Base-by-base conservation (phyloP, 139 green algal species). In the Chlamydomonas urium region DNA sequence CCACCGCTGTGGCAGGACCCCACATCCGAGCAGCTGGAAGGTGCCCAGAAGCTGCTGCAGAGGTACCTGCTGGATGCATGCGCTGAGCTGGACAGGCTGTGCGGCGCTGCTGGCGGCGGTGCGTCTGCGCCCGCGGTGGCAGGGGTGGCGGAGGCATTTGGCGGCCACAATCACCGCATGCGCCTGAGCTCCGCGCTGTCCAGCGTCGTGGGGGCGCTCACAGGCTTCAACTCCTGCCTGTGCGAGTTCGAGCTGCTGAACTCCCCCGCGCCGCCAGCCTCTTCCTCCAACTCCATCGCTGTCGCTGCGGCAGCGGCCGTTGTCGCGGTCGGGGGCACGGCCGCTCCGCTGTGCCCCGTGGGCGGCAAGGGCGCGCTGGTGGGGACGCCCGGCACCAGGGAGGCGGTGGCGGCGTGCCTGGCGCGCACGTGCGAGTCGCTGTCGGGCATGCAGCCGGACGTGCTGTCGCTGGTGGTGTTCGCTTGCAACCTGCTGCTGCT, bases 201-300 rank as follows among this genome's bases (percentile, higher is more conserved):
- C 59, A 67, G 59, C n/a, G 32, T 79, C 2, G 21, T 33, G 2
- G 48, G 62, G 36, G 24, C 78, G 72, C 65, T 85, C 3, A 21
- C 17, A 3, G 4, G 56, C 62, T 31, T 68, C 3, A 73, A 77
- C 59, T 72, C 59, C 26, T 47, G 63, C 14, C 73, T 85, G n/a
- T 56, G 57, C 0, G 80, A 85, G 47, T 85, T 85, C 48, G 53
- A 74, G 0, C 65, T 65, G 29, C 4, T 19, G 10, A 24, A 50
- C 62, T 8, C 33, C 38, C 5, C 33, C 34, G 29, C 26, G 29
- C 14, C 53, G 47, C n/a, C n/a, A n/a, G n/a, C n/a, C n/a, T n/a
- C n/a, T n/a, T n/a, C n/a, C n/a, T n/a, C n/a, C n/a, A n/a, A n/a
- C n/a, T n/a, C n/a, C n/a, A n/a, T n/a, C n/a, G n/a, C n/a, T n/a